A percentile compares a stretch with the other conserved stretches of the same genome.
phyloP scores from a whole-genome alignment of 1,139 yeast genomes.

The Zygosaccharomyces pseudobailii region DNA sequence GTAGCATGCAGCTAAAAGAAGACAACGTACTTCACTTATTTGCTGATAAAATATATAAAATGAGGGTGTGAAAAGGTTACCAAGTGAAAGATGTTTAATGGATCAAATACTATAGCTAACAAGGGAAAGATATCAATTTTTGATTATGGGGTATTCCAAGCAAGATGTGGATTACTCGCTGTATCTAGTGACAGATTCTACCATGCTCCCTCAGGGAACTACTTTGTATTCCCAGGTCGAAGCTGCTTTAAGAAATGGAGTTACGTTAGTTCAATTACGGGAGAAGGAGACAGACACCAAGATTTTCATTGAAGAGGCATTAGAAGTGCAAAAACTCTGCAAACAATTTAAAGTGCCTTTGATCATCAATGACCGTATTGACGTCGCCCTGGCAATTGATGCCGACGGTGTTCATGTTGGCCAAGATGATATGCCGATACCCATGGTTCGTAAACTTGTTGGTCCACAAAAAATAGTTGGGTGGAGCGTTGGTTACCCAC shows the following conservation, averaged over 20 bases:
- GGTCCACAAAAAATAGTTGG: conserved; percentile 79
- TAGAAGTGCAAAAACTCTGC: conserved; percentile 57
- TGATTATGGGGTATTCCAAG: conserved; percentile 19
- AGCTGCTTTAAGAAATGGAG: conserved; percentile 64
- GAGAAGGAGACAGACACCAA: conserved; percentile 72
- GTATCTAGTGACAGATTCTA: conserved; percentile 78
- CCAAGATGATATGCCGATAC: conserved; percentile 81
- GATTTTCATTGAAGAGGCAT: conserved; percentile 62
- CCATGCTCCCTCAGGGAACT: conserved; percentile 62
- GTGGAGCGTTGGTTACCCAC: conserved; percentile 59
- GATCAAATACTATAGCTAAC: too few relatives aligned
- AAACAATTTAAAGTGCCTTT: conserved; percentile 59
- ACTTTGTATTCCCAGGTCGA: conserved; percentile 59
- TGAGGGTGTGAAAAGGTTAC: background rate
- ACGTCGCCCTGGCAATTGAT: conserved; percentile 82
- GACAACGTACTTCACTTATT: background rate
- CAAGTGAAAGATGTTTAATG: too few relatives aligned
- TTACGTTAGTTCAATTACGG: conserved; percentile 75
- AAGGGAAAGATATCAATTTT: background rate
- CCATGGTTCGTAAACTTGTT: conserved; percentile 53
- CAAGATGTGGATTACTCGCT: conserved; percentile 52
- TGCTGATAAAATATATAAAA: background rate
- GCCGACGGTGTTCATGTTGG: conserved; percentile 96
- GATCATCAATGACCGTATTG: conserved; percentile 82
- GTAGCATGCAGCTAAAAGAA: conserved; percentile 1